Base-by-base conservation (phyloP, 768 basidiomycete genomes). In the Mycena olivaceomarginata region DNA sequence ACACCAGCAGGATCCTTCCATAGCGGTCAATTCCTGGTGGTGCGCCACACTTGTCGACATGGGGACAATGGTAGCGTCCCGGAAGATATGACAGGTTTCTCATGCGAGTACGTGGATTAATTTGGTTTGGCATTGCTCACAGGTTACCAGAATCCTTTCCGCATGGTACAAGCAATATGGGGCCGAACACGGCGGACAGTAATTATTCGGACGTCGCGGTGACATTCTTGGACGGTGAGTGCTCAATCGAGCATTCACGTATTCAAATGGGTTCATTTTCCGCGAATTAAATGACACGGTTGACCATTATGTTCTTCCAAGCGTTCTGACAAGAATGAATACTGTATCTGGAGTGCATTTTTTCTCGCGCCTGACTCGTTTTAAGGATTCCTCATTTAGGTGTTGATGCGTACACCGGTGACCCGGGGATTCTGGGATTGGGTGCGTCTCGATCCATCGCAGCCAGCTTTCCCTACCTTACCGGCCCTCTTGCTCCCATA, bases 311-410 rank as follows among this genome's bases (percentile, higher is more conserved):
- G 79, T 72, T 7, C n/a, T 63, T 22, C 4, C 43, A 45, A 77
- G 76, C 48, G 76, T 77, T 6, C 76, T 31, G 4, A 31, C 31
- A 31, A 77, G n/a, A 66, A 13, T 11, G 76, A 77, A 51, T 71
- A 73, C 64, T n/a, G n/a, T n/a, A n/a, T n/a, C 73, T 46, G 72
- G 94, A 85, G 84, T 74, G 93, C 41, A 91, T 94, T 59, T 89
- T 51, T 18, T 51, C 15, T 12, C 18, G 48, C 16, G 48, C 48
- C 48, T 12, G 15, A 45, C 31, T 31, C 31, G 31, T 31, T 31
- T 31, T 45, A 45, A 45, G 15, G 10, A 45, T 45, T 20, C 12
- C 18, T 51, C 16, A 51, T 20, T 51, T 51, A 7, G 48, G 7
- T 18, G 48, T 7, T 45, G 11, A 45, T 45, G 10, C 7, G 7